Percentiles rank a stretch among this genome's conserved stretches.
These are phyloP conservation scores for Schizophyllum amplum DNA, from an alignment of 1,284 basidiomycete species.

Conservation along the genomic window DNA sequence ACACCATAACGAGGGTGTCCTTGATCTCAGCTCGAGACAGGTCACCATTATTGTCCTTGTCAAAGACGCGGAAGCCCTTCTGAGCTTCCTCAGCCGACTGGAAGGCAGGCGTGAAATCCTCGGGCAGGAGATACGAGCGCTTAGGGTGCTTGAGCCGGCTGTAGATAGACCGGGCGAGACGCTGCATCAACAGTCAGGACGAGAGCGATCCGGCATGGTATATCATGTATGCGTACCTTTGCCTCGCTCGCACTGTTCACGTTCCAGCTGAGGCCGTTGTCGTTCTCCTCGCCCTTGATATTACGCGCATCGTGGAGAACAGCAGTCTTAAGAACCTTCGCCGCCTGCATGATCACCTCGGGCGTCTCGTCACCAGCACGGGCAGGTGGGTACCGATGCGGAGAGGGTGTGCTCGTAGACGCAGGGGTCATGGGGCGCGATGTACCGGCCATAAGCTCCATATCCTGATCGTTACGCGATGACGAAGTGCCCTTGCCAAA, in stretches of 20 bases:
- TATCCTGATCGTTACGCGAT: background rate
- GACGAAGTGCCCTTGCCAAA: background rate
- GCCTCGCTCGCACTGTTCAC: conserved; percentile 53
- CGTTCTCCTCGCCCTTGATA: conserved; percentile 43
- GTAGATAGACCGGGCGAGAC: conserved; percentile 66
- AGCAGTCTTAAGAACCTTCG: conserved; percentile 56
- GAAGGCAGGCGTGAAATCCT: conserved; percentile 70
- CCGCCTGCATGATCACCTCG: conserved; percentile 33
- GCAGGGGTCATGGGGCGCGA: background rate
- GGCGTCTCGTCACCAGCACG: conserved; percentile 20
- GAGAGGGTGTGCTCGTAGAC: conserved; percentile 1
- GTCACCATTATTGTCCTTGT: conserved; percentile 72
- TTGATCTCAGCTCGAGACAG: conserved; percentile 75
- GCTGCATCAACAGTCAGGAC: conserved; percentile 23
- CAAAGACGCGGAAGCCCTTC: conserved; percentile 69
- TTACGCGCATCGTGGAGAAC: conserved; percentile 70
- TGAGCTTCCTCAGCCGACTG: conserved; percentile 44
- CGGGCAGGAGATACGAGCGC: conserved; percentile 53
- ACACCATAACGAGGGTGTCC: conserved; percentile 59
- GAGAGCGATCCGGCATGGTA: background rate
- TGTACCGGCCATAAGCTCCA: background rate
- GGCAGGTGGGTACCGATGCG: conserved; percentile 32
- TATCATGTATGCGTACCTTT: conserved; percentile 35
- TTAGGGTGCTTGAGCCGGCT: conserved; percentile 46
- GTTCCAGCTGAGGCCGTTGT: conserved; percentile 29